Evolutionary conservation across 768 basidiomycete species (phyloP).

Genomic region (Termitomyces bulborhizus): DNA sequence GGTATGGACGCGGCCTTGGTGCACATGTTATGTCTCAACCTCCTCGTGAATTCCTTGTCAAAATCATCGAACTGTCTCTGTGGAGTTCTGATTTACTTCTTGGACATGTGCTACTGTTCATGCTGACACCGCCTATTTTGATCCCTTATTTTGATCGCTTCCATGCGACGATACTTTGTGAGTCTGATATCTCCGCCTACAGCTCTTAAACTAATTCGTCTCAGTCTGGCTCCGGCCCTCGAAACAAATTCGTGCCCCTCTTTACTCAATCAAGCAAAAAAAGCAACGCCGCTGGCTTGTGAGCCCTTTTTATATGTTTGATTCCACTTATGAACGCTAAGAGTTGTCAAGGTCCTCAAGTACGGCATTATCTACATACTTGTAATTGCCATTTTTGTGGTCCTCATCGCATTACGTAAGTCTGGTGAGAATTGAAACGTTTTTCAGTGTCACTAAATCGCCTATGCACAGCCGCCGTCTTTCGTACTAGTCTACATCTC

Average conservation of each 20-base stretch:
- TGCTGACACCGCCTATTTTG: conserved; percentile 83
- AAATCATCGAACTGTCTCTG: conserved; percentile 92
- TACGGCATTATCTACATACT: conserved; percentile 75
- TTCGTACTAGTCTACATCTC: conserved; percentile 55
- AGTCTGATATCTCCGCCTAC: conserved; percentile 24
- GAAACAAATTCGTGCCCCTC: conserved; percentile 87
- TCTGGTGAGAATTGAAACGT: conserved; percentile 12
- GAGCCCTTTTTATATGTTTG: conserved; percentile 16
- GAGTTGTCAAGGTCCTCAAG: conserved; percentile 57
- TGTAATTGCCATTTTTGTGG: conserved; percentile 64
- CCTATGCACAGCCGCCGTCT: conserved; percentile 42
- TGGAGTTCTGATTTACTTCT: conserved; percentile 94
- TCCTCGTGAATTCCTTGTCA: conserved; percentile 94
- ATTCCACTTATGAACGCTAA: background rate
- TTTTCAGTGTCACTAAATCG: background rate
- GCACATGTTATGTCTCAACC: conserved; percentile 94
- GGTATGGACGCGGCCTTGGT: conserved; percentile 95
- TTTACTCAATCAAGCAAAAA: conserved; percentile 87
- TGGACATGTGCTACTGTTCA: conserved; percentile 82
- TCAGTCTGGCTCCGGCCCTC: conserved; percentile 93
- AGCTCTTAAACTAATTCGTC: background rate
- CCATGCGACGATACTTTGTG: conserved; percentile 89
- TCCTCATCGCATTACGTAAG: conserved; percentile 76
- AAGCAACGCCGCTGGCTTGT: conserved; percentile 89
- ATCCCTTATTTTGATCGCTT: conserved; percentile 89